Conservation (phyloP, 2,329 filamentous ascomycete genomes). For the Hymenoscyphus repandus region DNA sequence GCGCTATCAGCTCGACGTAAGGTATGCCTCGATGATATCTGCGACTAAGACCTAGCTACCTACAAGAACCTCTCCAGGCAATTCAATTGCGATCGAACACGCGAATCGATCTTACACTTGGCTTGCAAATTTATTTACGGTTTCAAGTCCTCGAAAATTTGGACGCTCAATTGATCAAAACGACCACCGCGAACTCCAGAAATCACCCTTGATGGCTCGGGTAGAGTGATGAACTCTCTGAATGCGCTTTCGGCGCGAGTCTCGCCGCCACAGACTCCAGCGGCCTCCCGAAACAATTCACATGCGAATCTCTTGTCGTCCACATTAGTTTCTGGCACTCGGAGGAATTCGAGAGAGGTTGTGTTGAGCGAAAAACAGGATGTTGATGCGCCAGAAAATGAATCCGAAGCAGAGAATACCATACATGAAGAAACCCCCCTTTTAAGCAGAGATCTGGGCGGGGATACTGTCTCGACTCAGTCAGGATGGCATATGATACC, state of each 20-base stretch:
- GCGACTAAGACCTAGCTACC: no score
- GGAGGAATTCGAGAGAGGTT: slow-evolving; percentile 33
- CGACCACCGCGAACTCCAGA: no score
- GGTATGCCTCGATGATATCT: no score
- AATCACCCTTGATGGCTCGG: slow-evolving; percentile 44
- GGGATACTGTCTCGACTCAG: slow-evolving; percentile 32
- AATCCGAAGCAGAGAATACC: slow-evolving; percentile 18
- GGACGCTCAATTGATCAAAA: no score
- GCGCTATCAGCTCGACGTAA: no score
- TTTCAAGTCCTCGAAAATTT: no score
- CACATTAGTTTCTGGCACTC: slow-evolving; percentile 18
- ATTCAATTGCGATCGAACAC: no score
- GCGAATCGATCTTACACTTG: no score
- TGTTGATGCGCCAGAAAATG: slow-evolving; percentile 35
- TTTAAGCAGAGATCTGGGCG: slow-evolving; percentile 37
- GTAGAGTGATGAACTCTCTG: slow-evolving; percentile 84
- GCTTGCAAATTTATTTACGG: no score
- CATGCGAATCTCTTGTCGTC: slow-evolving; percentile 38
- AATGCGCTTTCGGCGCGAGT: slow-evolving; percentile 88
- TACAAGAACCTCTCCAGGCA: no score
- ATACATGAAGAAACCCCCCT: slow-evolving; percentile 67
- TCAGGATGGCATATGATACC: slow-evolving; percentile 54
- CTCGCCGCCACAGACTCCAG: slow-evolving; percentile 53
- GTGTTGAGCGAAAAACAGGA: slow-evolving; percentile 35
- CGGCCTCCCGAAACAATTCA: slow-evolving; percentile 56